Percentiles rank a stretch among this genome's conserved stretches.
Conservation (phyloP, 2,329 filamentous ascomycete genomes). For the Plenodomus biglobosus region DNA sequence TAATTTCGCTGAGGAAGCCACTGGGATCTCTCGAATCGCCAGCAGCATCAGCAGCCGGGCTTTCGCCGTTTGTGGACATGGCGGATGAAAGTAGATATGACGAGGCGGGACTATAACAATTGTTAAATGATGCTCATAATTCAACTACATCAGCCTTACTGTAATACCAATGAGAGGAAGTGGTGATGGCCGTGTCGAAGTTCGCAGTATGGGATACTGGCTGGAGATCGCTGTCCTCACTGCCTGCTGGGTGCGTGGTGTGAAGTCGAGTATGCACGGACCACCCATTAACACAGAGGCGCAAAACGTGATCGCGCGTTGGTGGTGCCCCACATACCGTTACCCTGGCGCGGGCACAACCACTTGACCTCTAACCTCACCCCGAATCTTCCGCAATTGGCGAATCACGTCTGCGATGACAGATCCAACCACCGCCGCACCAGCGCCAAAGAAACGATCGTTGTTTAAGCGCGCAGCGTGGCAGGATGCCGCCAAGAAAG, state of each 20-base stretch:
- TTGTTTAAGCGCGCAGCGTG: slow-evolving; percentile 60
- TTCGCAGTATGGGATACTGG: neutral
- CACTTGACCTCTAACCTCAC: neutral
- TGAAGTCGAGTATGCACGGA: slow-evolving; percentile 21
- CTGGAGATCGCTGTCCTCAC: neutral
- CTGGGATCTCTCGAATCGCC: slow-evolving; percentile 87
- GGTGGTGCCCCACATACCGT: slow-evolving; percentile 1
- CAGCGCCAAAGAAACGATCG: slow-evolving; percentile 47
- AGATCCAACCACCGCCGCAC: slow-evolving; percentile 19
- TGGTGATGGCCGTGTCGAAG: neutral
- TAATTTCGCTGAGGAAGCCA: slow-evolving; percentile 90
- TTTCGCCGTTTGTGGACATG: slow-evolving; percentile 65
- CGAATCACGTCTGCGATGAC: slow-evolving; percentile 27
- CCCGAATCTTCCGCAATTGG: slow-evolving; percentile 9
- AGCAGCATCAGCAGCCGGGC: slow-evolving; percentile 54
- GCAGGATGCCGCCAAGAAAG: slow-evolving; percentile 46
- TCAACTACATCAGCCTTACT: neutral
- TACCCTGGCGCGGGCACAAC: neutral
- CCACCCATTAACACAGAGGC: slow-evolving; percentile 15
- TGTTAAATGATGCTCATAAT: neutral
- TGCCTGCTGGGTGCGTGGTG: slow-evolving; percentile 1
- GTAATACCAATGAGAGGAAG: neutral
- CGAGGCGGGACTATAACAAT: neutral
- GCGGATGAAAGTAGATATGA: slow-evolving; percentile 3
- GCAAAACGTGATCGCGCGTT: slow-evolving; percentile 41